Evolutionary conservation across 192 early-diverging fungal species (phyloP), one percentile per base, ranked within the genome.

Genomic region (Pilaira anomala): DNA sequence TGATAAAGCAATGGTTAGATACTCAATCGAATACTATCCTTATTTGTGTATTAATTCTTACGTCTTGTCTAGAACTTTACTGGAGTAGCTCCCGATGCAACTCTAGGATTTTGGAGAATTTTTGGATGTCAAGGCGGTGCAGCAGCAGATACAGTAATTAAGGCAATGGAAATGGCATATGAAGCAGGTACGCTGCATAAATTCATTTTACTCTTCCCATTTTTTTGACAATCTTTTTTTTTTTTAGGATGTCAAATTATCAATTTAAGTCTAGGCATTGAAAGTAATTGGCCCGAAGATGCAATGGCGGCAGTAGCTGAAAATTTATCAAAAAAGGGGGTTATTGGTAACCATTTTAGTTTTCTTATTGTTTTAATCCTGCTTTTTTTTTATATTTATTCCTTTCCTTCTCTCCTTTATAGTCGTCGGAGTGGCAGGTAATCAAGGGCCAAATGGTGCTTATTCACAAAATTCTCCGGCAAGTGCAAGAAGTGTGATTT

Each of bases 251-350:
- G 77, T 80, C 0, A 82, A 87, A 77, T 97, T 40, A 88, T 97
- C 66, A 94, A 89, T 80, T 74, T 95, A 58, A 91, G 88, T 41
- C 69, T 95, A 57, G 94, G 92, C 61, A 88, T 83, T 11, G 79
- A 82, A 22, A 75, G 73, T 63, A 80, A 74, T 36, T 83, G 79
- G 82, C 73, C 75, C 54, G 88, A 88, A 42, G 75, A 82, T 42
- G 81, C 87, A n/a, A 67, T 83, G 45, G 75, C 84, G 7, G 72
- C 80, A 11, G 82, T 89, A 6, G 85, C 86, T 41, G 76, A 82
- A 13, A 63, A 65, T 7, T 64, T 90, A 28, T 48, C 75, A 13
- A 22, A 59, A 30, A 65, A 68, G 19, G 67, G 67, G 0, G 46
- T 65, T 22, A 59, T 61, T 36, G 63, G 71, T 74, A 69, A 62